A percentile compares a stretch with the other conserved stretches of the same genome.
phyloP scores from a whole-genome alignment of 2,329 filamentous ascomycete species.

The Exophiala spinifera region DNA sequence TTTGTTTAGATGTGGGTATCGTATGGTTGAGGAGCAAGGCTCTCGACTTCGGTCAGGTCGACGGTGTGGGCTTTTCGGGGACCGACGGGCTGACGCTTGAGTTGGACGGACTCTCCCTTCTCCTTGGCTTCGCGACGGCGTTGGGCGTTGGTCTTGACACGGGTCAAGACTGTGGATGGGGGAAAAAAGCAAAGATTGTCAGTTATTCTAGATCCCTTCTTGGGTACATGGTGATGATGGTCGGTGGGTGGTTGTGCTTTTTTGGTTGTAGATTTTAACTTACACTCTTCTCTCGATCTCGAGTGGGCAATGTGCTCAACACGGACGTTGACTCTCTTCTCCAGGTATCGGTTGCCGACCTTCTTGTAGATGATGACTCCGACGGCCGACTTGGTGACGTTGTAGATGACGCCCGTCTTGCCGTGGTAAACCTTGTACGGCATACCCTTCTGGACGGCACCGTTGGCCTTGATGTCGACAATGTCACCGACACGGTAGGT shows the following conservation, averaged over 20 bases:
- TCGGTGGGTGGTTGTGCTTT: too few relatives aligned
- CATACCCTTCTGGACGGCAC: constrained; percentile 98
- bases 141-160: constrained; percentile 93
- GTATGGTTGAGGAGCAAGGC: constrained; percentile 86
- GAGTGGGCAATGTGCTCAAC: constrained; percentile 95
- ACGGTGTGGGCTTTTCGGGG: constrained; percentile 80
- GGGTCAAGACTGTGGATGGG: constrained; percentile 62
- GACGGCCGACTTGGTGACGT: constrained; percentile 96
- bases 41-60: constrained; percentile 74
- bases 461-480: constrained; percentile 98
- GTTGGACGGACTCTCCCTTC: constrained; percentile 78
- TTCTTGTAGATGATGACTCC: constrained; percentile 99
- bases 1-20: constrained; percentile 89
- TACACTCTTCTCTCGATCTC: constrained; percentile 85
- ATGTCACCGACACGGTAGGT: constrained; percentile 83
- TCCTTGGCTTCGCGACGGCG: constrained; percentile 91
- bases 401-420: constrained; percentile 98
- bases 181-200: neutral
- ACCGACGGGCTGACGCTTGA: constrained; percentile 83
- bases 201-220: neutral
- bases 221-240: too few relatives aligned
- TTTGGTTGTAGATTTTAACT: neutral
- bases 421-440: constrained; percentile 99
- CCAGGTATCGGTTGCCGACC: constrained; percentile 98
- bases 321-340: constrained; percentile 99